Percentiles rank a stretch among this genome's conserved stretches.
phyloP scores from a whole-genome alignment of 164 flowering plant species.

The Echeveria elegans region DNA sequence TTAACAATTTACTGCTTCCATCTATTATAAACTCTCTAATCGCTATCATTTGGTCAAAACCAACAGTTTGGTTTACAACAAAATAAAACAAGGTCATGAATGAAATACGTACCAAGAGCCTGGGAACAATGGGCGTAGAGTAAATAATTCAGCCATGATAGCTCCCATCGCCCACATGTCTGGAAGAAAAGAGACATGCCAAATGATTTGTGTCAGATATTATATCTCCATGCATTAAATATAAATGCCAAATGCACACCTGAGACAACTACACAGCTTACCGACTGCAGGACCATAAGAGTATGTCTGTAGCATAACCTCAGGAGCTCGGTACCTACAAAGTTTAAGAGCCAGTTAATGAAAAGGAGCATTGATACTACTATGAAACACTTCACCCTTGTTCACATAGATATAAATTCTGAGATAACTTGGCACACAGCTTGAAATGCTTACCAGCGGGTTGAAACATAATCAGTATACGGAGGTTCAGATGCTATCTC shows the following conservation, averaged over 20 bases:
- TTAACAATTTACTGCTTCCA: not conserved
- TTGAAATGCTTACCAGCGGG: constrained; percentile 58
- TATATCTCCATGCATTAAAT: not conserved
- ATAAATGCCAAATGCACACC: not conserved
- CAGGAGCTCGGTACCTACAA: constrained; percentile 96
- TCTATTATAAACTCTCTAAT: not conserved
- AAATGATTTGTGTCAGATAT: not conserved
- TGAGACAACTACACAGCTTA: constrained; percentile 24
- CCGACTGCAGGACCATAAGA: constrained; percentile 80
- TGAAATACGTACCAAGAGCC: not conserved
- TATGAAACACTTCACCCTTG: not conserved
- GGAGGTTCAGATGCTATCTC: constrained; percentile 76
- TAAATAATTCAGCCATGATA: constrained; percentile 85
- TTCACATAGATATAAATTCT: not conserved
- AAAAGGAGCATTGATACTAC: not conserved
- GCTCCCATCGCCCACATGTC: constrained; percentile 99
- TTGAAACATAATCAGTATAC: constrained; percentile 86
- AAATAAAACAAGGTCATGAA: constrained; percentile 17
- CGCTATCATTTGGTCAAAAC: not conserved
- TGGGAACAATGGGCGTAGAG: constrained; percentile 74
- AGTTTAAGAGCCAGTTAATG: not conserved
- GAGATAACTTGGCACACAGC: not conserved
- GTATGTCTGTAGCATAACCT: constrained; percentile 81
- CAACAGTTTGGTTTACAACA: no score
- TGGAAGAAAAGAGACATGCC: constrained; percentile 15